Conservation (phyloP, 306 rosid species). For the Alnus glutinosa region DNA sequence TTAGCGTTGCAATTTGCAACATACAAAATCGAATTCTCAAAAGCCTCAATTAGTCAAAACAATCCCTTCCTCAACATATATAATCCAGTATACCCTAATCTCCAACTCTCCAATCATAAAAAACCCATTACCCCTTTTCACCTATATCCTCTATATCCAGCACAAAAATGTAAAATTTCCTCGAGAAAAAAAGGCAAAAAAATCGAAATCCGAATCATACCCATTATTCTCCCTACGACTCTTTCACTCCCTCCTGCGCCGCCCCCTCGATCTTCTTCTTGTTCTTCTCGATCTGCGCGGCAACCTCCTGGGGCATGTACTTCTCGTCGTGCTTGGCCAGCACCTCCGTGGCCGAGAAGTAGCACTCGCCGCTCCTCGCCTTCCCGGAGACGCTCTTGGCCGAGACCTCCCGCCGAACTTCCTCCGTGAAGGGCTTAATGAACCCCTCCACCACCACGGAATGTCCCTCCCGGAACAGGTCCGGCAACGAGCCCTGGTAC, state of each 20-base stretch:
- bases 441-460: conserved; percentile 90
- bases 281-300: conserved; percentile 84
- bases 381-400: conserved; percentile 57
- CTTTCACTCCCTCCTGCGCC: conserved; percentile 19
- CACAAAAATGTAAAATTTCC: not conserved
- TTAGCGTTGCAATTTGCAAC: conserved; percentile 22
- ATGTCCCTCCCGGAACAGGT: conserved; percentile 88
- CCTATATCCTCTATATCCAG: conserved; percentile 18
- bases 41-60: conserved; percentile 12
- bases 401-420: conserved; percentile 54
- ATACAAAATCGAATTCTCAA: conserved; percentile 15
- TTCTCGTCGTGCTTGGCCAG: conserved; percentile 95
- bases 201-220: conserved; percentile 30
- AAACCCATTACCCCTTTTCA: conserved; percentile 13
- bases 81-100: conserved; percentile 14
- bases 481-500: conserved; percentile 73
- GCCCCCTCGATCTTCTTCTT: conserved; percentile 62
- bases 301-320: conserved; percentile 89
- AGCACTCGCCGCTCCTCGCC: conserved; percentile 69
- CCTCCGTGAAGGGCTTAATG: conserved; percentile 77
- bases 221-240: conserved; percentile 34
- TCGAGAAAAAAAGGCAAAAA: not conserved
- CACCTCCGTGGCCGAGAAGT: conserved; percentile 77
- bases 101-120: conserved; percentile 2
- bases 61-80: not conserved